Conservation (phyloP, 2,329 filamentous ascomycete species). For the Nakataea oryzae region DNA sequence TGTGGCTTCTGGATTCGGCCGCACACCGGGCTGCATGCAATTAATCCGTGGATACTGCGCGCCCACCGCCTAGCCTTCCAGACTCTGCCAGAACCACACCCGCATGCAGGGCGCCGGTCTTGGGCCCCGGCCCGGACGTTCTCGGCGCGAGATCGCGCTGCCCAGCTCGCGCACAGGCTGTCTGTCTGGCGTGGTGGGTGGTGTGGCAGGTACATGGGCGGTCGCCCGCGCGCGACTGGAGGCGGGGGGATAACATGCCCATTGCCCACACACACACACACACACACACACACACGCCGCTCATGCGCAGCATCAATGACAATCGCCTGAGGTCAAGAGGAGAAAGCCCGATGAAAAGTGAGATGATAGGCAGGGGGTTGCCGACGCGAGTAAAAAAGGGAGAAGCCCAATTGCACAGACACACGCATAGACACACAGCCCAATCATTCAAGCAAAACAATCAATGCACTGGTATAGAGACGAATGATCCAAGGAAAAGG, state of each 20-base stretch:
- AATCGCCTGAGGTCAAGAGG: neutral
- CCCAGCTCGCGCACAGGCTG: too few species aligned
- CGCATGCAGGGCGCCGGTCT: neutral
- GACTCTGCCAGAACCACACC: conserved; percentile 10
- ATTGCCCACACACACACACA: neutral
- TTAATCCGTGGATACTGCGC: neutral
- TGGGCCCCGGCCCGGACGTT: neutral
- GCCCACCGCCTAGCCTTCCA: conserved; percentile 17
- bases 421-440: too few species aligned
- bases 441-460: neutral
- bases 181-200: neutral
- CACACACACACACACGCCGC: neutral
- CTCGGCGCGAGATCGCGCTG: neutral
- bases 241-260: neutral
- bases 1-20: neutral
- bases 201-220: neutral
- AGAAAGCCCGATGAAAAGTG: neutral
- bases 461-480: neutral
- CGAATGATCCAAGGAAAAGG: neutral
- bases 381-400: neutral
- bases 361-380: neutral
- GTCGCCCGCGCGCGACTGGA: too few species aligned
- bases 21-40: neutral
- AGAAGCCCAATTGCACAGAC: neutral
- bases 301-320: neutral